Evolutionary conservation across 2,329 filamentous ascomycete species (phyloP).

Genomic region (Penicillium verrucosum): DNA sequence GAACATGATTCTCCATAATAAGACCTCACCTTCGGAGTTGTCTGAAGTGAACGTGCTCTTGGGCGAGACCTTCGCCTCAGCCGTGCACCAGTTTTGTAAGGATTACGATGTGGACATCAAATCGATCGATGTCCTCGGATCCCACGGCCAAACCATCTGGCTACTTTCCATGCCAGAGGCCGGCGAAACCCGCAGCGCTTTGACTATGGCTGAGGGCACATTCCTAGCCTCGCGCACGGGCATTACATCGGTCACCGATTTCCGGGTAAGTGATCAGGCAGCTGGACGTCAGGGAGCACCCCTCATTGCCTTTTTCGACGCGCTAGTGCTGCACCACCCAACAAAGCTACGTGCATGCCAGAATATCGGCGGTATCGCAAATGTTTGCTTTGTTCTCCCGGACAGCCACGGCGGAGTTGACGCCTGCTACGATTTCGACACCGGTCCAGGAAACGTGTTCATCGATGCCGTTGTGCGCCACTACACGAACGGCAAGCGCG

Average conservation of each 20-base stretch:
- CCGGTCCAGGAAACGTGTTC: constrained; percentile 55
- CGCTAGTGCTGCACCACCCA: constrained; percentile 55
- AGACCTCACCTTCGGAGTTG: constrained; percentile 52
- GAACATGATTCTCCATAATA: constrained; percentile 55
- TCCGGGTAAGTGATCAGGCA: constrained; percentile 56
- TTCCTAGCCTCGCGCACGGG: constrained; percentile 55
- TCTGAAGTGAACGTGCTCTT: constrained; percentile 58
- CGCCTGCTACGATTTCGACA: constrained; percentile 53
- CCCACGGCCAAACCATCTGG: constrained; percentile 60
- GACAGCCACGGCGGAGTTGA: constrained; percentile 25
- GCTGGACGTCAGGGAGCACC: constrained; percentile 56
- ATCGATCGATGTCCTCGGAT: constrained; percentile 55
- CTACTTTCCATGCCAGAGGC: constrained; percentile 52
- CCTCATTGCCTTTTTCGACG: constrained; percentile 57
- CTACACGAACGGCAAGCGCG: constrained; percentile 50
- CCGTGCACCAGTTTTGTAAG: constrained; percentile 51
- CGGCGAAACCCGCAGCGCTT: constrained; percentile 47
- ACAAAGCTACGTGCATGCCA: constrained; percentile 58
- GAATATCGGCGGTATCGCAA: constrained; percentile 61
- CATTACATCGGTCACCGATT: constrained; percentile 59
- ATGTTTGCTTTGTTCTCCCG: constrained; percentile 51
- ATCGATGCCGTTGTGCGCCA: constrained; percentile 57
- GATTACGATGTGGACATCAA: constrained; percentile 44
- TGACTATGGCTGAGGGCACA: constrained; percentile 58
- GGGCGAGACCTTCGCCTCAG: constrained; percentile 55